Percentiles rank a stretch among this genome's conserved stretches.
Conservation (phyloP, 2,329 filamentous ascomycete genomes). For the Cucurbitaria berberidis region DNA sequence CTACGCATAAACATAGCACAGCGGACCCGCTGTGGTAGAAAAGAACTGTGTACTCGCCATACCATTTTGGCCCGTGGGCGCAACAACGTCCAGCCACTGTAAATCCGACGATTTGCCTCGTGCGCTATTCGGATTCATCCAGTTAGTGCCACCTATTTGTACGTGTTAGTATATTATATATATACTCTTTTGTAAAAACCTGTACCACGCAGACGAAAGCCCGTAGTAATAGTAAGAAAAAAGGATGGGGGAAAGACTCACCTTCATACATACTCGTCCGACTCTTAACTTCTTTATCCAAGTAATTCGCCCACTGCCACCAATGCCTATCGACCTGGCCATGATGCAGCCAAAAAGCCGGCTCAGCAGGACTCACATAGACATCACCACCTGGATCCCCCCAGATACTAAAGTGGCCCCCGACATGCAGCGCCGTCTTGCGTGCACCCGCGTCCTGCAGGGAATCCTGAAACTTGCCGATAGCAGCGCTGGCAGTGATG, state of each 20-base stretch:
- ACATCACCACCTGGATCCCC: constrained; percentile 55
- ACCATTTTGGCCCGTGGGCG: constrained; percentile 29
- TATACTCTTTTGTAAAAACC: no score
- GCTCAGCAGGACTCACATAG: constrained; percentile 55
- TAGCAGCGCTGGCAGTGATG: constrained; percentile 28
- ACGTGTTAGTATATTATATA: no score
- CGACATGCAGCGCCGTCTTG: constrained; percentile 48
- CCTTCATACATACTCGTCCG: constrained; percentile 47
- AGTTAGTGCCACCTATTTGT: constrained; percentile 49
- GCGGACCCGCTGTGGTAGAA: constrained; percentile 39
- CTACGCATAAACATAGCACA: constrained; percentile 43
- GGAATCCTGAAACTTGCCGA: constrained; percentile 34
- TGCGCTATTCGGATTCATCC: constrained; percentile 50
- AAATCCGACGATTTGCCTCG: constrained; percentile 46
- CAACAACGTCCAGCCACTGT: constrained; percentile 35
- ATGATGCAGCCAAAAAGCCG: constrained; percentile 58
- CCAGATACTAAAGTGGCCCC: constrained; percentile 54
- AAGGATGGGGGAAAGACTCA: constrained; percentile 2
- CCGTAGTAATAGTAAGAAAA: no score
- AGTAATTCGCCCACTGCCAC: constrained; percentile 58
- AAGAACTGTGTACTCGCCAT: constrained; percentile 34
- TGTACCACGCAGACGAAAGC: no score
- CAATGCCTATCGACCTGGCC: constrained; percentile 56
- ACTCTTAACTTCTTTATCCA: constrained; percentile 37
- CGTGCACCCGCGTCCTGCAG: constrained; percentile 23